Percentiles rank a stretch among this genome's conserved stretches.
These are phyloP conservation scores for Luffa aegyptiaca DNA, from an alignment of 306 rosid genomes.

Conservation along the genomic window DNA sequence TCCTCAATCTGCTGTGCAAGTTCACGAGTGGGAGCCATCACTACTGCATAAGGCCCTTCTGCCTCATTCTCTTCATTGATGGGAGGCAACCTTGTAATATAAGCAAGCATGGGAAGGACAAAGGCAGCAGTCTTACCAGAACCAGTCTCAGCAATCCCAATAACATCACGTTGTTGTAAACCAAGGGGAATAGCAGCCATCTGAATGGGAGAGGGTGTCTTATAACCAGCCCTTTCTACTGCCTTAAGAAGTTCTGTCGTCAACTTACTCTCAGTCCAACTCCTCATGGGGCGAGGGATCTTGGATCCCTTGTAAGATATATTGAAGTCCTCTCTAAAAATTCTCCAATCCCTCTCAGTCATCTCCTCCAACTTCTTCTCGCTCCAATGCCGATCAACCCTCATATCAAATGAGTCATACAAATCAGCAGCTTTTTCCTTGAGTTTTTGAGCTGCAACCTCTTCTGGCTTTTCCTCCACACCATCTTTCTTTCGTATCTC, in stretches of 20 bases:
- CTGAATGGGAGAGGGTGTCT: slow-evolving; percentile 89
- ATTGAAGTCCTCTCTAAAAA: slow-evolving; percentile 74
- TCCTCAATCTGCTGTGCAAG: slow-evolving; percentile 93
- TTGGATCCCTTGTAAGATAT: slow-evolving; percentile 78
- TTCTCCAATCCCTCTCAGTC: slow-evolving; percentile 86
- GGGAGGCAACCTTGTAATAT: slow-evolving; percentile 75
- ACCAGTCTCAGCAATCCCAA: slow-evolving; percentile 83
- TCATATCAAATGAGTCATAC: slow-evolving; percentile 74
- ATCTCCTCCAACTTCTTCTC: slow-evolving; percentile 87
- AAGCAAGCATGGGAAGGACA: slow-evolving; percentile 86
- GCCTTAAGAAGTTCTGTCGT: slow-evolving; percentile 59
- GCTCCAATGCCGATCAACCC: slow-evolving; percentile 86
- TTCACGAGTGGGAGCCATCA: slow-evolving; percentile 94
- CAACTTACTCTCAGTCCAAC: slow-evolving; percentile 65
- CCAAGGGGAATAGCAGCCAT: slow-evolving; percentile 94
- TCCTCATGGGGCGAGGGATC: slow-evolving; percentile 81
- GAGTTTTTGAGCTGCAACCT: slow-evolving; percentile 68
- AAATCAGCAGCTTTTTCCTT: slow-evolving; percentile 76
- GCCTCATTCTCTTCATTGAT: slow-evolving; percentile 89
- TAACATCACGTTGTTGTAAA: slow-evolving; percentile 75
- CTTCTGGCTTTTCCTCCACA: slow-evolving; percentile 76
- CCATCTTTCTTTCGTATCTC: slow-evolving; percentile 64
- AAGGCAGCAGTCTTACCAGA: slow-evolving; percentile 95
- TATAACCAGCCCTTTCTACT: slow-evolving; percentile 77
- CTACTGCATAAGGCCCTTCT: slow-evolving; percentile 89